phyloP scores from a whole-genome alignment of 2,329 filamentous ascomycete species.

The Trichophyton schoenleinii region DNA sequence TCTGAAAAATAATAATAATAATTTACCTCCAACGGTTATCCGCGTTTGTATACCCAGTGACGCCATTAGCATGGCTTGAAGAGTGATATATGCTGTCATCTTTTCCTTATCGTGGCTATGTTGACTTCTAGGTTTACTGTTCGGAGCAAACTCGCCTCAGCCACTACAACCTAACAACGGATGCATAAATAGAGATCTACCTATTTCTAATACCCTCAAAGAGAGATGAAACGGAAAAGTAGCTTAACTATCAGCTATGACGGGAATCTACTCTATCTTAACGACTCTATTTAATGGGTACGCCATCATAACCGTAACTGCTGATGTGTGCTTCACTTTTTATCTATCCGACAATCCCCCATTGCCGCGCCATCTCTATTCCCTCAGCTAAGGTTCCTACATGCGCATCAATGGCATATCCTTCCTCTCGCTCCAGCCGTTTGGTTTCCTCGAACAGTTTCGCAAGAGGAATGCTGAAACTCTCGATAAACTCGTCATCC shows the following conservation, averaged over 20 bases:
- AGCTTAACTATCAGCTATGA: not conserved
- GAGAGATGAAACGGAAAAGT: not conserved
- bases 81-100: too few species aligned
- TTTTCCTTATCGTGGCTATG: too few species aligned
- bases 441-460: conserved; percentile 55
- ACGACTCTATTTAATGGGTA: too few species aligned
- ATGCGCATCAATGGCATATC: conserved; percentile 66
- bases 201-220: not conserved
- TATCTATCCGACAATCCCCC: conserved; percentile 15
- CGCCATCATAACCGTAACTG: not conserved
- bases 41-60: too few species aligned
- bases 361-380: conserved; percentile 55
- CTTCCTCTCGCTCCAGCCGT: conserved; percentile 49
- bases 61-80: too few species aligned
- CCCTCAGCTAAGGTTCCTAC: conserved; percentile 69
- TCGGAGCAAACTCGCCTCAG: too few species aligned
- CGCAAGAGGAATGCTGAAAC: conserved; percentile 54
- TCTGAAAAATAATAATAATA: conserved; percentile 17
- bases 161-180: too few species aligned
- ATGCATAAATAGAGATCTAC: too few species aligned
- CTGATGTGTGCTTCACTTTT: not conserved
- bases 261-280: not conserved
- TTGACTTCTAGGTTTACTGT: not conserved
- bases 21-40: too few species aligned
- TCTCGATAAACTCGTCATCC: conserved; percentile 72